Evolutionary conservation across 208 protist species (phyloP).

Genomic region (Trypanosoma theileri): DNA sequence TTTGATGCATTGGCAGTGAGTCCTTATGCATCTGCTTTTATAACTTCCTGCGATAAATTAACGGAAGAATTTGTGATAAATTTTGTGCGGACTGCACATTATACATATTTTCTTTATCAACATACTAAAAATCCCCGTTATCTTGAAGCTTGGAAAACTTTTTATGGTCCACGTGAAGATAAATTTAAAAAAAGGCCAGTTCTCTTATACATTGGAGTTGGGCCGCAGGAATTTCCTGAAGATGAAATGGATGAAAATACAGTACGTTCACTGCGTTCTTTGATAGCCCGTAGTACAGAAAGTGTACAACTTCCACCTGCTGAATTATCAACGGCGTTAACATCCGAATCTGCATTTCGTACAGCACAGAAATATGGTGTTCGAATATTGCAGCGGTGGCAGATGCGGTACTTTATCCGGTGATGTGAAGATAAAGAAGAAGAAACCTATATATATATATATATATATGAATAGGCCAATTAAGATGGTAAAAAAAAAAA

Average conservation of each 20-base stretch:
- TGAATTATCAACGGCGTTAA: neutral
- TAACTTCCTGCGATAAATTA: conserved; percentile 23
- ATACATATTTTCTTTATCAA: conserved; percentile 20
- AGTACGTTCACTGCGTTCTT: conserved; percentile 5
- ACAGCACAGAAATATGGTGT: conserved; percentile 15
- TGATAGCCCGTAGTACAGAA: neutral
- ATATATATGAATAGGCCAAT: too few relatives aligned
- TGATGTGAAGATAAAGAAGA: neutral
- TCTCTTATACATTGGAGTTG: conserved; percentile 27
- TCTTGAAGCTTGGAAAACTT: conserved; percentile 5
- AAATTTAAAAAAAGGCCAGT: neutral
- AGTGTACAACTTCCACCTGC: conserved; percentile 13
- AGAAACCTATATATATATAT: conserved; percentile 4
- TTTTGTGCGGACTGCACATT: conserved; percentile 24
- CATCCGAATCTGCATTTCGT: neutral
- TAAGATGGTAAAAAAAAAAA: too few relatives aligned
- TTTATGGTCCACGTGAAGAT: conserved; percentile 15
- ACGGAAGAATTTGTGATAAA: conserved; percentile 21
- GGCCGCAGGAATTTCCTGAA: conserved; percentile 26
- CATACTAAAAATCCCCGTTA: conserved; percentile 14
- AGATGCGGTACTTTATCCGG: conserved; percentile 27
- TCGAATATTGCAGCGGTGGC: conserved; percentile 14
- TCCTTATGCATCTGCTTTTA: conserved; percentile 24
- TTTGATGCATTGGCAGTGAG: conserved; percentile 17
- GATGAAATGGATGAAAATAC: neutral